phyloP scores from a whole-genome alignment of 129 eudicot genomes.

The Lonicera japonica region DNA sequence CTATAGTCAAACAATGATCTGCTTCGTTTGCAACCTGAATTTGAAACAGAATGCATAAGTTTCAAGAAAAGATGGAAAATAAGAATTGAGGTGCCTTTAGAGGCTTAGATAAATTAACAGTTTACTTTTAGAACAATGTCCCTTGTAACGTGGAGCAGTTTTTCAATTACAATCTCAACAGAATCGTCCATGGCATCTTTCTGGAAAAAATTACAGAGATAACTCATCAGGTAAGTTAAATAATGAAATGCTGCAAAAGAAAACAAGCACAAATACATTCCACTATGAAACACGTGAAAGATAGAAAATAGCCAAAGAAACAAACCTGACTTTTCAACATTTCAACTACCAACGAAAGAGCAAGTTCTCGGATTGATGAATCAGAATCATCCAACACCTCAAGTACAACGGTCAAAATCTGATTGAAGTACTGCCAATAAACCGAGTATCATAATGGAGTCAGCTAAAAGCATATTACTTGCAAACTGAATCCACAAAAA shows the following conservation, averaged over 20 bases:
- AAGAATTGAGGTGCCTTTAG: not conserved
- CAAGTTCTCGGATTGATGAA: slow-evolving; percentile 65
- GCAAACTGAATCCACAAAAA: slow-evolving; percentile 7
- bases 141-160: slow-evolving; percentile 71
- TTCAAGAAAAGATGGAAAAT: slow-evolving; percentile 1
- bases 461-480: not conserved
- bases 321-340: slow-evolving; percentile 93
- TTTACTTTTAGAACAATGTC: slow-evolving; percentile 69
- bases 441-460: slow-evolving; percentile 14
- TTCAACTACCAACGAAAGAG: slow-evolving; percentile 63
- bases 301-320: not conserved
- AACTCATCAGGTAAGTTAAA: slow-evolving; percentile 1
- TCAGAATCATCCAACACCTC: slow-evolving; percentile 87
- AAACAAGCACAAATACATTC: not conserved
- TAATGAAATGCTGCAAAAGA: slow-evolving; percentile 6
- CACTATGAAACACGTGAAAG: not conserved
- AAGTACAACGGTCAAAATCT: slow-evolving; percentile 76
- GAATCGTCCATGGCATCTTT: slow-evolving; percentile 92
- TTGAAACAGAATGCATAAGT: slow-evolving; percentile 11
- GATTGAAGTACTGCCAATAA: slow-evolving; percentile 85
- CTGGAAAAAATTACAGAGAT: slow-evolving; percentile 30
- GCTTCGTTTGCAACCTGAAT: slow-evolving; percentile 84
- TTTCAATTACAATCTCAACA: slow-evolving; percentile 84
- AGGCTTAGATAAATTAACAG: slow-evolving; percentile 1
- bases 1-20: slow-evolving; percentile 70